phyloP scores from a whole-genome alignment of 805 yeast species.

The Kodamaea laetipori region DNA sequence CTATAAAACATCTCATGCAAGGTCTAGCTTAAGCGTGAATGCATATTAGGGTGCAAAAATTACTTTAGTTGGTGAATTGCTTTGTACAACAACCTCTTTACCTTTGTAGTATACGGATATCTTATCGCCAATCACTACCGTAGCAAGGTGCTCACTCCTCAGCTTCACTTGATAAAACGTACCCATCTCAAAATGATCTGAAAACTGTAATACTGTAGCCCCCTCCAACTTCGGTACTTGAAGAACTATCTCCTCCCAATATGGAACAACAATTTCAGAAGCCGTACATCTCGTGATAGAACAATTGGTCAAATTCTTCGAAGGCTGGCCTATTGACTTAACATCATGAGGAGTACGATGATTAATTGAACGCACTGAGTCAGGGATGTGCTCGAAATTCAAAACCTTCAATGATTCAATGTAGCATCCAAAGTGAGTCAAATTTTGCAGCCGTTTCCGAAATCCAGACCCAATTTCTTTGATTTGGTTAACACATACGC shows the following conservation, averaged over 20 bases:
- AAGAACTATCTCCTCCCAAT: not conserved
- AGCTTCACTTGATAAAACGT: not conserved
- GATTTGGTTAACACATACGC: slow-evolving; percentile 2
- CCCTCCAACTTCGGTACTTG: not conserved
- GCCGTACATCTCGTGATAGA: not conserved
- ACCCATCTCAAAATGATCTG: not conserved
- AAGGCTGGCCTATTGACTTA: no score
- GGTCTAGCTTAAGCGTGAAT: no score
- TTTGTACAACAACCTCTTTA: no score
- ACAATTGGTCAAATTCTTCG: not conserved
- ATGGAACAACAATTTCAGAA: not conserved
- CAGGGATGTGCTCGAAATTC: not conserved
- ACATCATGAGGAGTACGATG: no score
- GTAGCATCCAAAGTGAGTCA: slow-evolving; percentile 2
- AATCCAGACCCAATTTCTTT: not conserved
- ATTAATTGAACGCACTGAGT: not conserved
- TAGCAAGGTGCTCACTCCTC: no score
- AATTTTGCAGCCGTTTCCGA: not conserved
- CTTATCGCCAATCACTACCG: no score
- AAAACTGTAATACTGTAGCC: not conserved
- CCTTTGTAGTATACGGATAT: no score
- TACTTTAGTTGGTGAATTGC: no score
- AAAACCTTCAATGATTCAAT: slow-evolving; percentile 1
- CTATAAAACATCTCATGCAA: no score
- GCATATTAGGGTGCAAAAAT: no score